Evolutionary conservation across 352 stramenopile species (phyloP).

Genomic region (Globisporangium middletonii): DNA sequence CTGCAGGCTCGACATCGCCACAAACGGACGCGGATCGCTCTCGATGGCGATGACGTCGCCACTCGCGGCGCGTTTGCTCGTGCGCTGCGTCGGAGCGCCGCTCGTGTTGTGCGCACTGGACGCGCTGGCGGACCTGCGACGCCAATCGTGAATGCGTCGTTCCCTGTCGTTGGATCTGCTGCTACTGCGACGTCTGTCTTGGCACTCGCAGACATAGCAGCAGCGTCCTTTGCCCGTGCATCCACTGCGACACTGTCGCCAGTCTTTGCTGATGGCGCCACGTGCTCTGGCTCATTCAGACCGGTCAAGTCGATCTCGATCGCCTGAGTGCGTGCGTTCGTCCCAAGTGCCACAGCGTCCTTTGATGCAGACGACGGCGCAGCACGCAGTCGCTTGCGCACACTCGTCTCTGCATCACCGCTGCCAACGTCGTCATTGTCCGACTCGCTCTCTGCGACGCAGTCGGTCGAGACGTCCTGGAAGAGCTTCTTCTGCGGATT

Average conservation of each 20-base stretch:
- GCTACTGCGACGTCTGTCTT: no score
- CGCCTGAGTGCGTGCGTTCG: background rate
- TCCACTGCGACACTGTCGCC: no score
- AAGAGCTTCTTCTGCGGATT: conserved; percentile 15
- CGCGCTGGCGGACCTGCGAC: background rate
- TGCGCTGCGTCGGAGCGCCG: conserved; percentile 5
- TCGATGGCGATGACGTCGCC: background rate
- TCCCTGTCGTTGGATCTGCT: conserved; percentile 3
- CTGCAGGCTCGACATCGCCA: conserved; percentile 53
- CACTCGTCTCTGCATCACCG: conserved; percentile 12
- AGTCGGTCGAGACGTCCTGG: conserved; percentile 19
- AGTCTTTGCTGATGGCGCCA: no score
- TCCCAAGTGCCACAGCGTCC: background rate
- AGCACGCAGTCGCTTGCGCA: background rate
- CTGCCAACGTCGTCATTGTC: conserved; percentile 15
- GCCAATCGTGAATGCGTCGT: conserved; percentile 14
- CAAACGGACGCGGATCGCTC: conserved; percentile 12
- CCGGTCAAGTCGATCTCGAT: no score
- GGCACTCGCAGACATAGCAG: no score
- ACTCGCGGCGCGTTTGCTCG: conserved; percentile 9
- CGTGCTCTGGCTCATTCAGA: no score
- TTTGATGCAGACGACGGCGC: background rate
- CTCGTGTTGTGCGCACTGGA: conserved; percentile 6
- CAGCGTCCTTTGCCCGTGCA: no score
- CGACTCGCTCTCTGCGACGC: conserved; percentile 30